Percentiles rank a stretch among this genome's conserved stretches.
Conservation (phyloP, 768 basidiomycete species). For the Termitomyces heimii region DNA sequence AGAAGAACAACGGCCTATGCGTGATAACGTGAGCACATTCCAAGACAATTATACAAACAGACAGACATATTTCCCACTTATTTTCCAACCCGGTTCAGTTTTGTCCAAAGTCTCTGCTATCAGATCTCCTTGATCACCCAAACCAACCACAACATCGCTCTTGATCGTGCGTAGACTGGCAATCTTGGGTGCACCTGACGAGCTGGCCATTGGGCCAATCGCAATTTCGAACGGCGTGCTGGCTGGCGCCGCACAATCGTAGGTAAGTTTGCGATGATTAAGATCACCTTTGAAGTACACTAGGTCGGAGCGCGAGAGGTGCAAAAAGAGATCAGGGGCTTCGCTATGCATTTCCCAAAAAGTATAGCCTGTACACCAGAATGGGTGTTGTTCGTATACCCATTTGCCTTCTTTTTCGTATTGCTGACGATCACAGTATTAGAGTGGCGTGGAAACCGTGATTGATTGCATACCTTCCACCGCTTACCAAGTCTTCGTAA, state of each 20-base stretch:
- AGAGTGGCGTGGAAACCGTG: neutral
- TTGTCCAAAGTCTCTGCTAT: slow-evolving; percentile 78
- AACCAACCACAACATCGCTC: slow-evolving; percentile 89
- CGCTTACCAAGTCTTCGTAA: slow-evolving; percentile 72
- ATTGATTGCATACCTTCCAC: slow-evolving; percentile 66
- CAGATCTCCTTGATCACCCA: slow-evolving; percentile 62
- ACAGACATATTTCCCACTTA: slow-evolving; percentile 93
- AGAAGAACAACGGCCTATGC: slow-evolving; percentile 78
- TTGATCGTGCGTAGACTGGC: slow-evolving; percentile 90
- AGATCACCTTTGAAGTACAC: slow-evolving; percentile 95
- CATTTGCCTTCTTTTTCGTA: slow-evolving; percentile 91
- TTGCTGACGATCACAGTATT: slow-evolving; percentile 39
- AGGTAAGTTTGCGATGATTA: slow-evolving; percentile 88
- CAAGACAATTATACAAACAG: neutral
- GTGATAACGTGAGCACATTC: slow-evolving; percentile 1
- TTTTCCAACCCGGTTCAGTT: slow-evolving; percentile 92
- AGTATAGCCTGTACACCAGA: slow-evolving; percentile 96
- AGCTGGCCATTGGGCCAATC: slow-evolving; percentile 88
- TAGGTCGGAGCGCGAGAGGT: slow-evolving; percentile 84
- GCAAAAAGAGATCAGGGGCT: slow-evolving; percentile 87
- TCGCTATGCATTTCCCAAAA: slow-evolving; percentile 84
- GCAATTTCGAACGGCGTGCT: slow-evolving; percentile 86
- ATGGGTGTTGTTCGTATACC: slow-evolving; percentile 92
- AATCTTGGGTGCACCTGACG: slow-evolving; percentile 82
- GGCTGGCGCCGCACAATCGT: slow-evolving; percentile 81